phyloP scores from a whole-genome alignment of 2,329 filamentous ascomycete species.

The Chrysosporium queenslandicum region DNA sequence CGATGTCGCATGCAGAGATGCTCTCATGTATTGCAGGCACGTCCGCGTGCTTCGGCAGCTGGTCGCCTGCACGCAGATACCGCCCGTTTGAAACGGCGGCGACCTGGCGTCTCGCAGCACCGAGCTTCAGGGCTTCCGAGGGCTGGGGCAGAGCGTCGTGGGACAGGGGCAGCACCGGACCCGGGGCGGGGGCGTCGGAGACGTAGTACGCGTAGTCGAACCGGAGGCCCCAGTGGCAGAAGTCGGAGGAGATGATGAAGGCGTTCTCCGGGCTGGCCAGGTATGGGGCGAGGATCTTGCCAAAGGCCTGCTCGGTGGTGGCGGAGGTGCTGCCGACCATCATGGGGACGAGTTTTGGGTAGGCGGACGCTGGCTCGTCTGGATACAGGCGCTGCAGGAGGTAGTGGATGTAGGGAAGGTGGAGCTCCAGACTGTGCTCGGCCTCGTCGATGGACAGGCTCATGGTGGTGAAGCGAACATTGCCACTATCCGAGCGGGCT shows the following conservation, averaged over 20 bases:
- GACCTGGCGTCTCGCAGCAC: constrained; percentile 24
- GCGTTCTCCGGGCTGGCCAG: constrained; percentile 61
- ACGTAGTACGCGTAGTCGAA: constrained; percentile 80
- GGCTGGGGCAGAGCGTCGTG: constrained; percentile 36
- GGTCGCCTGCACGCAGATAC: constrained; percentile 25
- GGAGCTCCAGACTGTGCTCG: constrained; percentile 95
- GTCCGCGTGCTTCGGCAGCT: constrained; percentile 23
- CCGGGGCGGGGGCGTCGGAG: constrained; percentile 36
- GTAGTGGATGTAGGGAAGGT: constrained; percentile 86
- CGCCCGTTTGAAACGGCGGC: constrained; percentile 25
- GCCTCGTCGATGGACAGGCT: constrained; percentile 56
- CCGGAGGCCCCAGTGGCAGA: constrained; percentile 85
- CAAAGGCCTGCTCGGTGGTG: constrained; percentile 57
- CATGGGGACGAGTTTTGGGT: constrained; percentile 72
- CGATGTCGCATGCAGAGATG: constrained; percentile 67
- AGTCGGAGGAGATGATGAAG: constrained; percentile 89
- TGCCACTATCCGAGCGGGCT: constrained; percentile 25
- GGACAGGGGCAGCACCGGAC: constrained; percentile 30
- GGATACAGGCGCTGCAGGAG: constrained; percentile 48
- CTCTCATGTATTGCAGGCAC: constrained; percentile 64
- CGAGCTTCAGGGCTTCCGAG: constrained; percentile 21
- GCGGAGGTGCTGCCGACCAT: constrained; percentile 67
- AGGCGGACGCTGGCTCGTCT: constrained; percentile 43
- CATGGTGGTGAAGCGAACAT: constrained; percentile 45
- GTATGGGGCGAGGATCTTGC: constrained; percentile 64